Evolutionary conservation across 768 basidiomycete species (phyloP).

Genomic region (Pleurotus salmoneostramineus): DNA sequence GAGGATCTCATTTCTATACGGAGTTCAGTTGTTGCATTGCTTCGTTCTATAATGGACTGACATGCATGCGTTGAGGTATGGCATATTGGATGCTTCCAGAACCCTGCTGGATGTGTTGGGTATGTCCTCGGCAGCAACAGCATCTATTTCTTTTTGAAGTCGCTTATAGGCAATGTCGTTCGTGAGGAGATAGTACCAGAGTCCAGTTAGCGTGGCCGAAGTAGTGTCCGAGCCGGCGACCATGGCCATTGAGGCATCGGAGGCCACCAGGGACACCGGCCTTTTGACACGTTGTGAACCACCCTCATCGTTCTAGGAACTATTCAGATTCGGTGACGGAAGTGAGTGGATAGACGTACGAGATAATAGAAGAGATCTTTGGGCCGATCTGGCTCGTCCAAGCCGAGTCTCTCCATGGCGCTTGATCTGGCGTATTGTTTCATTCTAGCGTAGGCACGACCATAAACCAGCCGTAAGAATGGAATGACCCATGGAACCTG

Average conservation of each 20-base stretch:
- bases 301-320: slow-evolving; percentile 40
- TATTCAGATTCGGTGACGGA: not conserved
- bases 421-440: not conserved
- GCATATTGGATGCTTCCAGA: slow-evolving; percentile 24
- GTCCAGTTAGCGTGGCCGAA: slow-evolving; percentile 25
- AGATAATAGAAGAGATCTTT: slow-evolving; percentile 37
- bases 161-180: slow-evolving; percentile 28
- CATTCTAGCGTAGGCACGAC: not conserved
- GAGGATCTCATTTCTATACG: slow-evolving; percentile 44
- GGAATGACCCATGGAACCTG: slow-evolving; percentile 8
- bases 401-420: not conserved
- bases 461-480: not conserved
- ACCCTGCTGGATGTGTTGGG: slow-evolving; percentile 15
- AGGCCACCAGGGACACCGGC: slow-evolving; percentile 29
- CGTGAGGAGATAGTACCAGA: slow-evolving; percentile 29
- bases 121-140: slow-evolving; percentile 14
- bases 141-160: slow-evolving; percentile 31
- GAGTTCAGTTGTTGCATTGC: not conserved
- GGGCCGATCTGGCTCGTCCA: not conserved
- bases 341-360: slow-evolving; percentile 18
- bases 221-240: slow-evolving; percentile 41
- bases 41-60: slow-evolving; percentile 13
- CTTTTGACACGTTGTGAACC: slow-evolving; percentile 20
- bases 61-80: slow-evolving; percentile 33
- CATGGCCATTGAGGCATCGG: slow-evolving; percentile 34